Evolutionary conservation across 768 basidiomycete species (phyloP).

Genomic region (Nevesoporus exiguus): DNA sequence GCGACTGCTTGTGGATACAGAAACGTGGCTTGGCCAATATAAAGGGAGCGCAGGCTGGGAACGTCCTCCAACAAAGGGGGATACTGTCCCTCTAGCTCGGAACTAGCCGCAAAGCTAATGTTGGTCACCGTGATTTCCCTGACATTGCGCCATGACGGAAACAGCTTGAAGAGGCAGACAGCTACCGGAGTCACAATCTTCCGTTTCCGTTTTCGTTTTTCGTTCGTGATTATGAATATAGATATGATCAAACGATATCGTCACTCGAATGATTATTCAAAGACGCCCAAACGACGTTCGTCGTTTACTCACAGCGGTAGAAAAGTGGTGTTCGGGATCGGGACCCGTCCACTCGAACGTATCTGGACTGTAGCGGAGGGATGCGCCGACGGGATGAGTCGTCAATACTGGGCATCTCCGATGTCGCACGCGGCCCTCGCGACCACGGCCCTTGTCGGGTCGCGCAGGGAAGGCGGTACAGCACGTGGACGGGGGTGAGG

Average conservation of each 20-base stretch:
- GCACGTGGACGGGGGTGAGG: too few relatives aligned
- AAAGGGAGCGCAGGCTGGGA: constrained; percentile 40
- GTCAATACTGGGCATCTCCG: too few relatives aligned
- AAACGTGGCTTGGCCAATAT: constrained; percentile 50
- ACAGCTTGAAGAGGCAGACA: constrained; percentile 22
- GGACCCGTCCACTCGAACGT: constrained; percentile 57
- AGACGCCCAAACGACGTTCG: too few relatives aligned
- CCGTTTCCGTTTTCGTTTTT: background rate
- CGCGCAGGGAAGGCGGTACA: background rate
- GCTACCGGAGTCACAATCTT: constrained; percentile 28
- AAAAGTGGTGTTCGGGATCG: constrained; percentile 59
- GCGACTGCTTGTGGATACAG: constrained; percentile 41
- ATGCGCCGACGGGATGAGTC: background rate
- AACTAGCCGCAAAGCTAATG: constrained; percentile 36
- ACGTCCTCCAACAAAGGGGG: constrained; percentile 35
- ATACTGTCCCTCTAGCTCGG: constrained; percentile 9
- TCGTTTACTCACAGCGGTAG: constrained; percentile 50
- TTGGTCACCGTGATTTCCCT: constrained; percentile 47
- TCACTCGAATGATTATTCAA: background rate
- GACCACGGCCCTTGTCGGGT: background rate
- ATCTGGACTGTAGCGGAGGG: constrained; percentile 33
- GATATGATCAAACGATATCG: too few relatives aligned
- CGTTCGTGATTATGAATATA: background rate
- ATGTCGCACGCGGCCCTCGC: too few relatives aligned
- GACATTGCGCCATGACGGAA: constrained; percentile 41